These are phyloP conservation scores for Tricholoma hemisulphureum DNA, from an alignment of 768 basidiomycete species.

Conservation along the genomic window DNA sequence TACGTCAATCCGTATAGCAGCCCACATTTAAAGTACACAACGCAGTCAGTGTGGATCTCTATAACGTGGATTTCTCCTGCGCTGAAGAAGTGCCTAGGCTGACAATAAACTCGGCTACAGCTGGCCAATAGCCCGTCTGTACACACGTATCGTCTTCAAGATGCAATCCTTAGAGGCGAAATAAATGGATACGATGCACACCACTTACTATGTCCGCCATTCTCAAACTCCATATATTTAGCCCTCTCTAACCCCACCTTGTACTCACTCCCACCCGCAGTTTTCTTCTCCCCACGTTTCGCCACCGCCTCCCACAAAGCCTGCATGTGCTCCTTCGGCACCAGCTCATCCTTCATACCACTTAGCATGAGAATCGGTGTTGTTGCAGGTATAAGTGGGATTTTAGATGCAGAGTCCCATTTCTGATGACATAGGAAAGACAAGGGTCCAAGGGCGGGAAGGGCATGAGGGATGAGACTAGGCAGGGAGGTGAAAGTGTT, in stretches of 20 bases:
- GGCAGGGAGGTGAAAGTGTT: slow-evolving; percentile 91
- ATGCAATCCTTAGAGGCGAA: slow-evolving; percentile 5
- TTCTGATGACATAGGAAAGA: slow-evolving; percentile 83
- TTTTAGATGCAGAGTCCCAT: slow-evolving; percentile 77
- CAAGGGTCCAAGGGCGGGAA: slow-evolving; percentile 72
- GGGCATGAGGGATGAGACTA: slow-evolving; percentile 72
- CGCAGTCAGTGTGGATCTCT: too few relatives aligned
- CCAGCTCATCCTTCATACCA: slow-evolving; percentile 69
- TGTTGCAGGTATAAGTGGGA: slow-evolving; percentile 57
- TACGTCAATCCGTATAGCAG: too few relatives aligned
- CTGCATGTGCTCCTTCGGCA: slow-evolving; percentile 75
- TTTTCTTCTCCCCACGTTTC: slow-evolving; percentile 49
- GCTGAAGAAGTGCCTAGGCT: background rate
- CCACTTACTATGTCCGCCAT: slow-evolving; percentile 53
- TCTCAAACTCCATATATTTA: slow-evolving; percentile 54
- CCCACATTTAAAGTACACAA: too few relatives aligned
- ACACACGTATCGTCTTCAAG: slow-evolving; percentile 52
- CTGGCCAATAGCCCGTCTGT: slow-evolving; percentile 54
- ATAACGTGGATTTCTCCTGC: background rate
- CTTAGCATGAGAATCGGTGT: slow-evolving; percentile 83
- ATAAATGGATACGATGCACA: background rate
- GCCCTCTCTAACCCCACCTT: slow-evolving; percentile 53
- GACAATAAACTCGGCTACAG: slow-evolving; percentile 47
- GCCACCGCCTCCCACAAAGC: slow-evolving; percentile 66
- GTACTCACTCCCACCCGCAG: slow-evolving; percentile 34